These are phyloP conservation scores for Salix viminalis DNA, from an alignment of 345 rosid genomes.

Conservation along the genomic window DNA sequence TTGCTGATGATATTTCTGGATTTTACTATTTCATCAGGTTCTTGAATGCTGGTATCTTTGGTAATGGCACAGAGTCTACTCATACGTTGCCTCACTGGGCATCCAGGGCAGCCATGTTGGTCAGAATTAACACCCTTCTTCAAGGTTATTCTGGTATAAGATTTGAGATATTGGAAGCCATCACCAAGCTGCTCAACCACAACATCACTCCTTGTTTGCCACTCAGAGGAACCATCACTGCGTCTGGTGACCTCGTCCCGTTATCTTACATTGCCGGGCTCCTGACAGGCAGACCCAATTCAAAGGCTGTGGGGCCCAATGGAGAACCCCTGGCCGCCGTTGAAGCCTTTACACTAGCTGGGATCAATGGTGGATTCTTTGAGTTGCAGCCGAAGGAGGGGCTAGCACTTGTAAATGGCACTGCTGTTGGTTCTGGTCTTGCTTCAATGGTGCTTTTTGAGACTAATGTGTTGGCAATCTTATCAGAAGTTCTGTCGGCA, in stretches of 20 bases:
- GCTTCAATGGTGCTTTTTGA: constrained; percentile 30
- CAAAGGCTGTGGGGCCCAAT: constrained; percentile 13
- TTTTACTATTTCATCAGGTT: constrained; percentile 2
- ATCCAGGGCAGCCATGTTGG: constrained; percentile 27
- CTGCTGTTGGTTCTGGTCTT: constrained; percentile 31
- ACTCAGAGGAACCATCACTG: constrained; percentile 19
- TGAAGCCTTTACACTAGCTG: constrained; percentile 19
- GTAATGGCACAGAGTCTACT: constrained; percentile 14
- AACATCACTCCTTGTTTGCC: constrained; percentile 23
- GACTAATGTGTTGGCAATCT: constrained; percentile 18
- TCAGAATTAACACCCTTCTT: constrained; percentile 23
- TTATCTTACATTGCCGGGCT: constrained; percentile 25
- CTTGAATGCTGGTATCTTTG: constrained; percentile 30
- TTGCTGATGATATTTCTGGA: background rate
- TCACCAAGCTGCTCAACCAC: constrained; percentile 20
- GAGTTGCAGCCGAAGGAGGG: constrained; percentile 31
- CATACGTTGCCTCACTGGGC: constrained; percentile 18
- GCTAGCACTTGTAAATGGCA: constrained; percentile 28
- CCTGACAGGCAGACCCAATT: constrained; percentile 21
- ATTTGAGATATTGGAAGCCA: constrained; percentile 24
- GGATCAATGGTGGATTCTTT: constrained; percentile 22
- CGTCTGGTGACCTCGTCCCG: constrained; percentile 25
- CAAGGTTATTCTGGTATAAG: constrained; percentile 29
- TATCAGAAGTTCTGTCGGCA: constrained; percentile 29
- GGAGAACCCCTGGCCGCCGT: constrained; percentile 5